Base-by-base conservation (phyloP, 768 basidiomycete species). In the Austroboletus eburneus region DNA sequence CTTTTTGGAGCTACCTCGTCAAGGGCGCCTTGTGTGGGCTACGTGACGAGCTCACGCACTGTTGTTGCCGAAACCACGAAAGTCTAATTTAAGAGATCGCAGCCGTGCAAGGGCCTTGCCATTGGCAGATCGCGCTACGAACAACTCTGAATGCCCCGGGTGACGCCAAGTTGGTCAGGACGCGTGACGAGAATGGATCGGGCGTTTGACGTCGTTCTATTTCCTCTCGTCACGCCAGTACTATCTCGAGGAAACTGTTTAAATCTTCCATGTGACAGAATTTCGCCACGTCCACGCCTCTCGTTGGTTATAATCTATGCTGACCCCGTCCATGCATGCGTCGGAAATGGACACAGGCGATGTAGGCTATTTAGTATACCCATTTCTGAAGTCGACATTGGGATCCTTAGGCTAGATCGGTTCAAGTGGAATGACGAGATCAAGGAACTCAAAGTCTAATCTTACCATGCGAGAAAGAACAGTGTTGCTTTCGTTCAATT, bases 371-470 rank as follows among this genome's bases (percentile, higher is more conserved):
- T 62, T 45, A 38, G 34, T 34, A 65, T 56, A 2, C 57, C 56
- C 0, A 37, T 42, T 10, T 54, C 50, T 17, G 52, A 59, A 0
- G 43, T 50, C 1, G 57, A 57, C 13, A 51, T 63, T 36, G 48
- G 61, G n/a, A 50, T 57, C n/a, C 43, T 63, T 6, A 55, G 61
- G 33, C 61, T 65, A 3, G 56, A 63, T 36, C 51, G 50, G 10
- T 63, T 60, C 32, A 39, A 23, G 20, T 65, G 55, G 57, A 49
- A 37, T 25, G 46, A 59, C 3, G 49, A 54, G 9, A 18, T 30
- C 30, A n/a, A n/a, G n/a, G n/a, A n/a, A n/a, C n/a, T n/a, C n/a
- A 51, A 48, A 18, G 34, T 44, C 2, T 48, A 16, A 10, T 23
- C 54, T 20, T 52, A 7, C 13, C 57, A 64, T 7, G 39, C 38